These are phyloP conservation scores for Butyriboletus loyo DNA, from an alignment of 768 basidiomycete species.

Conservation along the genomic window DNA sequence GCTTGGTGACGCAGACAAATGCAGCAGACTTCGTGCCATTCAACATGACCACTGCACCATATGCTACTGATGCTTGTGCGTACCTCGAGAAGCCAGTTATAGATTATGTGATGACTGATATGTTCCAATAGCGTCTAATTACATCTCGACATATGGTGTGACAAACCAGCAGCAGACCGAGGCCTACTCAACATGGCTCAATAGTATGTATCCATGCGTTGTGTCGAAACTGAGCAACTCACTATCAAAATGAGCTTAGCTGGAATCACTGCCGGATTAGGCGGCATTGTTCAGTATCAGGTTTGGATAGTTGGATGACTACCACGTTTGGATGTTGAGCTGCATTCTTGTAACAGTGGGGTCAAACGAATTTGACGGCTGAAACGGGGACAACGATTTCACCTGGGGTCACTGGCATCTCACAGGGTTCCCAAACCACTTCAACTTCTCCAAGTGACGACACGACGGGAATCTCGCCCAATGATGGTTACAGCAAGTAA, in stretches of 20 bases:
- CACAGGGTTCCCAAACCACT: constrained; percentile 32
- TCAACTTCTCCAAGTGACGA: constrained; percentile 28
- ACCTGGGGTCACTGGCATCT: constrained; percentile 26
- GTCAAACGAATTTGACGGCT: constrained; percentile 48
- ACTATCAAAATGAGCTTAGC: constrained; percentile 27
- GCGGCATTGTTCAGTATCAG: constrained; percentile 30
- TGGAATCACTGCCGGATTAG: constrained; percentile 38
- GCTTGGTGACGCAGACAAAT: constrained; percentile 59
- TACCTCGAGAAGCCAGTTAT: constrained; percentile 1
- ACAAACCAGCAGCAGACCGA: constrained; percentile 51
- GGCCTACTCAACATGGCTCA: constrained; percentile 54
- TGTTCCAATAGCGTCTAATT: constrained; percentile 13
- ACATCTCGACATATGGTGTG: constrained; percentile 43
- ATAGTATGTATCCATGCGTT: constrained; percentile 33
- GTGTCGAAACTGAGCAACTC: background rate
- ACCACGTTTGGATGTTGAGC: constrained; percentile 7
- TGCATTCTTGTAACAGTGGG: constrained; percentile 42
- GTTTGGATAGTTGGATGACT: constrained; percentile 10
- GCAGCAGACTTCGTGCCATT: constrained; percentile 58
- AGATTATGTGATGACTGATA: background rate
- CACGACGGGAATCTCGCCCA: constrained; percentile 53
- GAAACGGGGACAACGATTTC: constrained; percentile 45
- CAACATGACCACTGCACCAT: constrained; percentile 47
- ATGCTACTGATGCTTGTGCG: constrained; percentile 33
- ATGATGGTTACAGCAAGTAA: constrained; percentile 57